Evolutionary conservation across 805 yeast species (phyloP).

Genomic region (Candida oleophila): DNA sequence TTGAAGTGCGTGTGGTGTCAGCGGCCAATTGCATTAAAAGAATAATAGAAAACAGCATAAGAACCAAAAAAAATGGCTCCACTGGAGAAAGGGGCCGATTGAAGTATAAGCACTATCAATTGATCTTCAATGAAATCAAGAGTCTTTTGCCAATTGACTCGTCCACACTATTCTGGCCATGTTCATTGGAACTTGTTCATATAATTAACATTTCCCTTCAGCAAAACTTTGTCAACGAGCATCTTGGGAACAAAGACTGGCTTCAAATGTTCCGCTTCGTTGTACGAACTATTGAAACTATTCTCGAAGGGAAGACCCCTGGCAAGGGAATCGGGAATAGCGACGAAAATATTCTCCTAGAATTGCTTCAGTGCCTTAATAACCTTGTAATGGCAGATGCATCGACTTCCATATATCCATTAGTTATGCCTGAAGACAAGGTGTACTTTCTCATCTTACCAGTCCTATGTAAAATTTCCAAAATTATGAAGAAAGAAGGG

Average conservation of each 20-base stretch:
- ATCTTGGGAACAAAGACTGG: constrained; percentile 31
- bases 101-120: constrained; percentile 21
- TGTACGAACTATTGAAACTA: constrained; percentile 14
- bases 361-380: constrained; percentile 17
- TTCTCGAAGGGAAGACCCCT: constrained; percentile 5
- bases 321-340: neutral
- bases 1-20: neutral
- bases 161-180: constrained; percentile 16
- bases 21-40: constrained; percentile 32
- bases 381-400: constrained; percentile 22
- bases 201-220: constrained; percentile 19
- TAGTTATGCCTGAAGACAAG: constrained; percentile 14
- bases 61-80: neutral
- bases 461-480: constrained; percentile 15
- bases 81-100: constrained; percentile 10
- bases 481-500: constrained; percentile 22
- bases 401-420: constrained; percentile 12
- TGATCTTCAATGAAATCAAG: constrained; percentile 16
- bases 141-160: constrained; percentile 11
- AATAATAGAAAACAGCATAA: constrained; percentile 14
- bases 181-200: constrained; percentile 24
- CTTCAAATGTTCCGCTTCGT: constrained; percentile 20
- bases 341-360: constrained; percentile 21
- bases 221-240: constrained; percentile 28
- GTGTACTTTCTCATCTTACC: constrained; percentile 18